These are phyloP conservation scores for Aspergillus costaricaensis DNA, from an alignment of 2,329 filamentous ascomycete genomes.

Conservation along the genomic window DNA sequence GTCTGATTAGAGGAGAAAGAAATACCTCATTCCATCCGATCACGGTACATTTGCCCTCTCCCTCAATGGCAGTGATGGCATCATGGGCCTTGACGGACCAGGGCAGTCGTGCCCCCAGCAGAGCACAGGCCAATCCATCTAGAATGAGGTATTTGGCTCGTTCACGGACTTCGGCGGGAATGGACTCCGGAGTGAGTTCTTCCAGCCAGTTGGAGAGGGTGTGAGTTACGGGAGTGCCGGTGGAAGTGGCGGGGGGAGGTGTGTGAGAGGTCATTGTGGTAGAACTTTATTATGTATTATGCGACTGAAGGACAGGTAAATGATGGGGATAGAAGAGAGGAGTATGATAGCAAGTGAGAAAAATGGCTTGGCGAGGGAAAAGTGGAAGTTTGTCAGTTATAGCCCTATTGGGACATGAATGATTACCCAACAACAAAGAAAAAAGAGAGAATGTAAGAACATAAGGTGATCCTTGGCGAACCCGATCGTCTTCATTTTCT, in stretches of 20 bases:
- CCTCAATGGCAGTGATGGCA: constrained; percentile 35
- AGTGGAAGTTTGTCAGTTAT: too few relatives aligned
- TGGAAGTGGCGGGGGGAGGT: neutral
- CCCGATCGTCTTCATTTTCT: too few relatives aligned
- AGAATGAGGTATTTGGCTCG: constrained; percentile 48
- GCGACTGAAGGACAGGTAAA: neutral
- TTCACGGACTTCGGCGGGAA: constrained; percentile 35
- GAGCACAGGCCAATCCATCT: constrained; percentile 46
- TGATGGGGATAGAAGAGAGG: neutral
- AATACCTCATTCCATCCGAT: constrained; percentile 20
- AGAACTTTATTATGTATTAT: too few relatives aligned
- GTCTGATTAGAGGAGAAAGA: neutral
- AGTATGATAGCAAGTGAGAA: neutral
- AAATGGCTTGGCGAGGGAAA: too few relatives aligned
- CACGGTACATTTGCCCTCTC: constrained; percentile 26
- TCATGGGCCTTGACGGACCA: constrained; percentile 44
- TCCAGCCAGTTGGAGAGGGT: constrained; percentile 15
- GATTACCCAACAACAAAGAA: too few relatives aligned
- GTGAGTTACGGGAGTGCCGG: neutral
- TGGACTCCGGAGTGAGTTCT: constrained; percentile 18
- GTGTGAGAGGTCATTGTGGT: neutral
- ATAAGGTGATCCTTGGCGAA: too few relatives aligned
- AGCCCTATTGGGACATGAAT: too few relatives aligned
- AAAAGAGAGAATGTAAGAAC: too few relatives aligned
- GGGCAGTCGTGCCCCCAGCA: constrained; percentile 45